Evolutionary conservation across 1,284 basidiomycete species (phyloP), one percentile per base, ranked within the genome.

Genomic region (Rhodotorula sp.): DNA sequence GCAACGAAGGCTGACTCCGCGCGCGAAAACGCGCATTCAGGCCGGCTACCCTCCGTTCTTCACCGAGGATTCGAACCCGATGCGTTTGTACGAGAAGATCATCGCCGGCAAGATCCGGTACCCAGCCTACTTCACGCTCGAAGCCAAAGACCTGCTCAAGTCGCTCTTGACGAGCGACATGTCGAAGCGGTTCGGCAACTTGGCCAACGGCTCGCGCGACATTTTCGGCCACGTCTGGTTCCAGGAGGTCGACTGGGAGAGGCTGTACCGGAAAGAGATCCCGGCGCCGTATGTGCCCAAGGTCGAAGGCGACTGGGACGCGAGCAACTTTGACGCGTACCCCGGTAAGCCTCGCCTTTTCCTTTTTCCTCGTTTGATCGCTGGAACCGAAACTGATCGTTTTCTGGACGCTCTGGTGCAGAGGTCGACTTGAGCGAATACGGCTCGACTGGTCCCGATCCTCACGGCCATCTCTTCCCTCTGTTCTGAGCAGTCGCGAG

Each of bases 191-290:
- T 97, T 90, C 80, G 96, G 97, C 10, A 99, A 99, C 83, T 81
- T 98, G 84, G 87, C 87, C 59, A 87, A 92, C 74, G 96, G 95
- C n/a, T 91, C 92, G 21, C 90, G 90, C 46, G 96, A 98, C 81
- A 94, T 99, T 71, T 97, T 98, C 79, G 89, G 89, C 15, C 96
- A 98, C 80, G 86, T 88, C n/a, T 98, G 96, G 96, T 98, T 97
- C 80, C 86, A 88, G 60, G 97, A 99, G 82, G 96, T 99, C 29
- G 92, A 96, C 77, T 99, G 96, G 96, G 87, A 88, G 70, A 88
- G 90, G 81, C 83, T 99, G 67, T 87, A 87, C 79, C 86, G 87
- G 64, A 85, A 93, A 72, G 93, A 97, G 80, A 97, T 99, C 68
- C 92, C 91, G 4, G 94, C 96, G n/a, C 96, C 96, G 7, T 99